phyloP scores from a whole-genome alignment of 1,139 yeast genomes.

The Blastobotrys raffinosifermentans region DNA sequence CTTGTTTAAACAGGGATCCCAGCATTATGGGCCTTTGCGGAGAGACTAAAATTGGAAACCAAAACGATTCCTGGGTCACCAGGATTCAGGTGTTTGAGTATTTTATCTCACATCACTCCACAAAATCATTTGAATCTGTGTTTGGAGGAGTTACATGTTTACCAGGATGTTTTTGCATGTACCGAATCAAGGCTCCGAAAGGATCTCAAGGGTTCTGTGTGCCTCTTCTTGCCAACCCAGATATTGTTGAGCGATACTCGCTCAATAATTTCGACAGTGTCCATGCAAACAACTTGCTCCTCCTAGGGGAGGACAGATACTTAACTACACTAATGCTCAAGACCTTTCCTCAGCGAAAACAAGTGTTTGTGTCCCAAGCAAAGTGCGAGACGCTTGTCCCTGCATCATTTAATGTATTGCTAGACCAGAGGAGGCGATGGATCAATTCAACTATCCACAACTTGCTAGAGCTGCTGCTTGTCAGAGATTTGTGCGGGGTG shows the following conservation, averaged over 20 bases:
- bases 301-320: conserved; percentile 92
- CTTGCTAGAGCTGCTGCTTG: conserved; percentile 82
- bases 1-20: conserved; percentile 89
- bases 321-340: conserved; percentile 83
- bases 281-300: conserved; percentile 80
- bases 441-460: conserved; percentile 96
- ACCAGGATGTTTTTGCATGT: conserved; percentile 97
- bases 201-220: conserved; percentile 92
- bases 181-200: conserved; percentile 89
- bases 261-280: conserved; percentile 84
- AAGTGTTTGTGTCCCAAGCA: conserved; percentile 90
- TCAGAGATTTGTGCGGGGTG: conserved; percentile 91
- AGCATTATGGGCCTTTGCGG: conserved; percentile 94
- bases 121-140: conserved; percentile 93
- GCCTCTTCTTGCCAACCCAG: conserved; percentile 92
- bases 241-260: conserved; percentile 89
- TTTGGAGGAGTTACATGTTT: conserved; percentile 97
- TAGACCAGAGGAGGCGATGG: conserved; percentile 98
- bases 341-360: conserved; percentile 90
- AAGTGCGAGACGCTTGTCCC: conserved; percentile 95
- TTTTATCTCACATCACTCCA: conserved; percentile 91
- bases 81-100: conserved; percentile 95
- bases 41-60: conserved; percentile 91
- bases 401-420: conserved; percentile 66
- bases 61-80: conserved; percentile 83